Evolutionary conservation across 2,329 filamentous ascomycete species (phyloP).

Genomic region (Davidsoniella virescens): DNA sequence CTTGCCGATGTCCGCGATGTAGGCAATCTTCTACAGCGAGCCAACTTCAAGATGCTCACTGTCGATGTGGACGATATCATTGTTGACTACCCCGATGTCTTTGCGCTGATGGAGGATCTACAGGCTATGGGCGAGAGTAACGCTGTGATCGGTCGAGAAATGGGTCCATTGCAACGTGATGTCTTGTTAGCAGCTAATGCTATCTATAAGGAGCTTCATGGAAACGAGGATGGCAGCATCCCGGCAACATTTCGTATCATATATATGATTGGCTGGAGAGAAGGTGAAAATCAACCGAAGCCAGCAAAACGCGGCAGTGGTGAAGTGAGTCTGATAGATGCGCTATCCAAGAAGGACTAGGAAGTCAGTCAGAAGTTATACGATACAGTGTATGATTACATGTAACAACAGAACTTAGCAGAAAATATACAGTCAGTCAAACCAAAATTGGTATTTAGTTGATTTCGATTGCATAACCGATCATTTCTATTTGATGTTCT

Average conservation of each 20-base stretch:
- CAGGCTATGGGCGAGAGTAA: conserved; percentile 95
- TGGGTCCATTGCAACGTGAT: conserved; percentile 61
- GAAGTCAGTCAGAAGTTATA: neutral
- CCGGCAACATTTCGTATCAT: conserved; percentile 92
- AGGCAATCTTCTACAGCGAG: conserved; percentile 68
- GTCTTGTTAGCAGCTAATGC: conserved; percentile 74
- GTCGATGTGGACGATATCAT: conserved; percentile 96
- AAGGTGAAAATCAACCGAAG: conserved; percentile 59
- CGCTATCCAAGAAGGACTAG: conserved; percentile 26
- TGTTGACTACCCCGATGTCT: conserved; percentile 80
- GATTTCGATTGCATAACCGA: neutral
- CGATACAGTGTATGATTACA: neutral
- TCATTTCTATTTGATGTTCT: neutral
- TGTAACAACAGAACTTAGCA: neutral
- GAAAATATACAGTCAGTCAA: too few species aligned
- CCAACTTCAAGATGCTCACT: conserved; percentile 89
- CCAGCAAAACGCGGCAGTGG: conserved; percentile 73
- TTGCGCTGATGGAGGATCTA: conserved; percentile 82
- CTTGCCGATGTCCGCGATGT: conserved; percentile 85
- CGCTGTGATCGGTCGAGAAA: conserved; percentile 70
- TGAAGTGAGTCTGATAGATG: conserved; percentile 74
- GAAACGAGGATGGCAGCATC: conserved; percentile 57
- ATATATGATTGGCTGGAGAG: conserved; percentile 98
- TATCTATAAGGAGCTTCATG: conserved; percentile 79
- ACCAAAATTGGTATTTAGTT: too few species aligned